Evolutionary conservation across 2,329 filamentous ascomycete genomes (phyloP).

Genomic region (Nannizzia gypsea): DNA sequence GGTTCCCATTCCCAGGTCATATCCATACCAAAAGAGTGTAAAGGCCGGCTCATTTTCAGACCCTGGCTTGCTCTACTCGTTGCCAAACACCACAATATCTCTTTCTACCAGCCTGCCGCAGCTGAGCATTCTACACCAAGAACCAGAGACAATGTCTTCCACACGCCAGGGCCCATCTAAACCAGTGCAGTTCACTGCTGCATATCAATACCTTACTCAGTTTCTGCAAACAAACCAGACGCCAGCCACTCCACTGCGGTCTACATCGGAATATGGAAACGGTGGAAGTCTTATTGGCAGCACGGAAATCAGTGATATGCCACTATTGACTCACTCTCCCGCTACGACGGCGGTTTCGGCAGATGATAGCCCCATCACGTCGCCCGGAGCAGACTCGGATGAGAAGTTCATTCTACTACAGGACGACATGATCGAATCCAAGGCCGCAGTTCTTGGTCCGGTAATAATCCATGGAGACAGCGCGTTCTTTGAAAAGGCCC

Average conservation of each 20-base stretch:
- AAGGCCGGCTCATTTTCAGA: not conserved
- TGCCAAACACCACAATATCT: slow-evolving; percentile 1
- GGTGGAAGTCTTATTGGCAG: not conserved
- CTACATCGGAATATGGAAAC: not conserved
- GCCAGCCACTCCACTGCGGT: not conserved
- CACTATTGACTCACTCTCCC: slow-evolving; percentile 7
- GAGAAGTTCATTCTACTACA: not conserved
- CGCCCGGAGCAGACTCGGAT: not conserved
- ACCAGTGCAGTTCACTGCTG: slow-evolving; percentile 9
- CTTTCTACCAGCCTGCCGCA: not conserved
- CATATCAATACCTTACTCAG: slow-evolving; percentile 9
- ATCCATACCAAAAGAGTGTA: not conserved
- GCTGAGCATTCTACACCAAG: not conserved
- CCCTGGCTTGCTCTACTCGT: not conserved
- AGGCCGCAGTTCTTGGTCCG: not conserved
- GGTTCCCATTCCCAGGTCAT: not conserved
- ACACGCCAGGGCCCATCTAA: not conserved
- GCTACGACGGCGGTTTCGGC: not conserved
- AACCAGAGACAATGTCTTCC: slow-evolving; percentile 2
- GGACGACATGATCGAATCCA: not conserved
- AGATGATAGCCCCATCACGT: not conserved
- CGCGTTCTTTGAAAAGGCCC: not conserved
- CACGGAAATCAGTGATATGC: slow-evolving; percentile 4
- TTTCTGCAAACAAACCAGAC: slow-evolving; percentile 4
- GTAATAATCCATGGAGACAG: not conserved